A percentile compares a stretch with the other conserved stretches of the same genome.
These are phyloP conservation scores for Senna tora DNA, from an alignment of 306 rosid species.

Conservation along the genomic window DNA sequence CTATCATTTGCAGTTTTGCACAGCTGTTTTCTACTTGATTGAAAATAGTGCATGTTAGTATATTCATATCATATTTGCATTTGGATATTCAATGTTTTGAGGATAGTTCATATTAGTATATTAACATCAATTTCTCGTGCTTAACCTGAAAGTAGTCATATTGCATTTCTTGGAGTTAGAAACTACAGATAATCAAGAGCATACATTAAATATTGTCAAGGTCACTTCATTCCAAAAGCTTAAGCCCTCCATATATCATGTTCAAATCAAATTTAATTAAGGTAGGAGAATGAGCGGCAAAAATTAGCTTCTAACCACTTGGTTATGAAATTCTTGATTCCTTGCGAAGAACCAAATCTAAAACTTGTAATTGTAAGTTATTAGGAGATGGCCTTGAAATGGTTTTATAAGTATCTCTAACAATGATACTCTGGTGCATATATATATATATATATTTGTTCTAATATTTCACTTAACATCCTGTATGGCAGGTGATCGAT, in stretches of 20 bases:
- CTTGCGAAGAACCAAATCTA: not conserved
- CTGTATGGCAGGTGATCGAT: conserved; percentile 60
- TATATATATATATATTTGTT: too few species aligned
- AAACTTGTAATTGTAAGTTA: too few species aligned
- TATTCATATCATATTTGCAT: not conserved
- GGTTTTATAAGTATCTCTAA: not conserved
- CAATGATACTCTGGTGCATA: conserved; percentile 16
- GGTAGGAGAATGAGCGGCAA: not conserved
- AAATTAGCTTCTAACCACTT: not conserved
- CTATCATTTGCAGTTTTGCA: conserved; percentile 4
- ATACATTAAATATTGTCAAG: not conserved
- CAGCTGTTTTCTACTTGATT: conserved; percentile 2
- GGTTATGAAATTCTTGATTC: not conserved
- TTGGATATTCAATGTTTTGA: not conserved
- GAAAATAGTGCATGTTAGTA: conserved; percentile 17
- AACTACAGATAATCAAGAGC: conserved; percentile 1
- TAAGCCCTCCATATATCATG: not conserved
- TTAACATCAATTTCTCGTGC: conserved; percentile 9
- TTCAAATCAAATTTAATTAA: not conserved
- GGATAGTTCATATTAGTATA: too few species aligned
- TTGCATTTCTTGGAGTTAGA: conserved; percentile 16
- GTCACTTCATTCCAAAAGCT: not conserved
- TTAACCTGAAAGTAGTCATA: conserved; percentile 16
- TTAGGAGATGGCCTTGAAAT: not conserved
- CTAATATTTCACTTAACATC: not conserved